Evolutionary conservation across 805 yeast species (phyloP).

Genomic region (Starmera dryadoides): DNA sequence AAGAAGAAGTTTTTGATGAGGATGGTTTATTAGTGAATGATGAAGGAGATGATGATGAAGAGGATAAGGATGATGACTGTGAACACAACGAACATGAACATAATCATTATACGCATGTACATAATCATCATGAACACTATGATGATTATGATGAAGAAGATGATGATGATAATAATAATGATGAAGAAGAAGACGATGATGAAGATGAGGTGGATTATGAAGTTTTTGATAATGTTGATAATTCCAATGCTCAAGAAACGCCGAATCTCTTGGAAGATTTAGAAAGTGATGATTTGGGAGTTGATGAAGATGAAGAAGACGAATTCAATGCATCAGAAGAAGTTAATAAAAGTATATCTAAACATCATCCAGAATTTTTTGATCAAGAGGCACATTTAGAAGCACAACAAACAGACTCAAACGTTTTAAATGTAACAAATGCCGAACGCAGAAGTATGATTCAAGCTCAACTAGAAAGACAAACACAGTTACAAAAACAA

Average conservation of each 20-base stretch:
- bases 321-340: conserved; percentile 18
- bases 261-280: background rate
- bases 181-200: conserved; percentile 26
- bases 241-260: background rate
- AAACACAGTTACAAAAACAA: conserved; percentile 1
- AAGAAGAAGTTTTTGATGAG: conserved; percentile 3
- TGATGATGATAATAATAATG: conserved; percentile 29
- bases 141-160: conserved; percentile 23
- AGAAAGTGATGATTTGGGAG: background rate
- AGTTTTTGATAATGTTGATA: background rate
- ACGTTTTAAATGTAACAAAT: too few relatives aligned
- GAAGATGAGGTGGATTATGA: conserved; percentile 37
- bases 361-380: too few relatives aligned
- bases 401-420: too few relatives aligned
- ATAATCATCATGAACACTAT: conserved; percentile 27
- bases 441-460: conserved; percentile 1
- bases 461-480: conserved; percentile 2
- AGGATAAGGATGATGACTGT: conserved; percentile 1
- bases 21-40: conserved; percentile 4
- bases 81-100: conserved; percentile 24
- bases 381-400: too few relatives aligned
- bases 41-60: conserved; percentile 1
- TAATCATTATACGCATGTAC: too few relatives aligned
- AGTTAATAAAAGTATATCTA: conserved; percentile 3
- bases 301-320: conserved; percentile 7